Evolutionary conservation across 208 protist genomes (phyloP).

Genomic region (Strigomonas culicis): DNA sequence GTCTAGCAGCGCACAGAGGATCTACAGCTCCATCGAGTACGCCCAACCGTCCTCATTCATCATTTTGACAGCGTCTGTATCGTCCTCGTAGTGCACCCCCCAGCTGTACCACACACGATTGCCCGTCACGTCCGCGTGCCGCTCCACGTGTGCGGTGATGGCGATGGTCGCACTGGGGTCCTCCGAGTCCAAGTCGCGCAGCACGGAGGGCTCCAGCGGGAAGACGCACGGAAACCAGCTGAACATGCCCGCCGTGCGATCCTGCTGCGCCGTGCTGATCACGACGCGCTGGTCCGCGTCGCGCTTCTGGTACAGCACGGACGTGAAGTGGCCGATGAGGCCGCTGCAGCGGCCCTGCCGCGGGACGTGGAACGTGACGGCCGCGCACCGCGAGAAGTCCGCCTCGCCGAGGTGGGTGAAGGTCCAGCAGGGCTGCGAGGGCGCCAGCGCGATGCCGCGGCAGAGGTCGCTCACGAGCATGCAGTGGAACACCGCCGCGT

Average conservation of each 20-base stretch:
- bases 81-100: slow-evolving; percentile 23
- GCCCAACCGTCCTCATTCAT: slow-evolving; percentile 79
- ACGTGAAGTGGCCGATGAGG: slow-evolving; percentile 69
- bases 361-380: slow-evolving; percentile 35
- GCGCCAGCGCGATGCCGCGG: slow-evolving; percentile 38
- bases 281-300: slow-evolving; percentile 16
- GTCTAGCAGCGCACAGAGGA: no score
- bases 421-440: slow-evolving; percentile 74
- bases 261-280: slow-evolving; percentile 17
- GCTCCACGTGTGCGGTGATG: slow-evolving; percentile 35
- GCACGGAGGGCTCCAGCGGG: slow-evolving; percentile 40
- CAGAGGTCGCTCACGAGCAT: slow-evolving; percentile 71
- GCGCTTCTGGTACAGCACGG: slow-evolving; percentile 42
- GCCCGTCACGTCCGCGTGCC: slow-evolving; percentile 21
- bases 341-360: slow-evolving; percentile 46
- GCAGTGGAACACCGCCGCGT: slow-evolving; percentile 61
- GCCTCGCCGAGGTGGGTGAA: slow-evolving; percentile 41
- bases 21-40: slow-evolving; percentile 26
- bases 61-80: not conserved
- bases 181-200: slow-evolving; percentile 24
- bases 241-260: slow-evolving; percentile 64
- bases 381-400: slow-evolving; percentile 19
- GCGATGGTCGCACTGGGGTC: slow-evolving; percentile 1
- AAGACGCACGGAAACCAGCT: slow-evolving; percentile 89
- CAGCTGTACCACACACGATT: slow-evolving; percentile 78